These are phyloP conservation scores for Yamadazyma phyllophila DNA, from an alignment of 805 yeast genomes.

Conservation along the genomic window DNA sequence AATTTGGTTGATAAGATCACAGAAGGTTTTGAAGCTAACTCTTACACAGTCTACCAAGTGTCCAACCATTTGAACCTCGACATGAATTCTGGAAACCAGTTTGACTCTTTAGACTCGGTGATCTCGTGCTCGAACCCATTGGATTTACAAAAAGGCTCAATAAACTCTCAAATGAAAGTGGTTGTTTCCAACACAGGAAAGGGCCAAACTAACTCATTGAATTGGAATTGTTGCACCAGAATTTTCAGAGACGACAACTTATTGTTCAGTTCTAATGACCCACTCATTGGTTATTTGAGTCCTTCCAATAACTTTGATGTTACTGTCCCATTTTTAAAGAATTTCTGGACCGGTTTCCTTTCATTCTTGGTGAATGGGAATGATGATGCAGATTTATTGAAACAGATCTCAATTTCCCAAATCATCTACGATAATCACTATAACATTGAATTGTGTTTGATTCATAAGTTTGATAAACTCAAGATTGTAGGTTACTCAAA, in stretches of 20 bases:
- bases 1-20: slow-evolving; percentile 1
- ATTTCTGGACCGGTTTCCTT: slow-evolving; percentile 40
- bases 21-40: slow-evolving; percentile 9
- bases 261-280: slow-evolving; percentile 24
- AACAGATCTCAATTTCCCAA: slow-evolving; percentile 28
- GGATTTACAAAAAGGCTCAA: slow-evolving; percentile 20
- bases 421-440: slow-evolving; percentile 21
- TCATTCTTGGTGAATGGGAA: slow-evolving; percentile 34
- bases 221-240: slow-evolving; percentile 27
- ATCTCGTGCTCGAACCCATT: slow-evolving; percentile 14
- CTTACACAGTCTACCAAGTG: slow-evolving; percentile 21
- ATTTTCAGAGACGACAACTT: slow-evolving; percentile 22
- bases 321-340: slow-evolving; percentile 35
- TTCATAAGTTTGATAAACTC: slow-evolving; percentile 20
- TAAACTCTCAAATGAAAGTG: slow-evolving; percentile 24
- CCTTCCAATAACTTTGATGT: slow-evolving; percentile 20
- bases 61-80: slow-evolving; percentile 17
- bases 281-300: slow-evolving; percentile 30
- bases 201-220: slow-evolving; percentile 12
- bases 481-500: slow-evolving; percentile 8
- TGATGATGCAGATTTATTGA: slow-evolving; percentile 13
- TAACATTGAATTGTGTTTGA: slow-evolving; percentile 19
- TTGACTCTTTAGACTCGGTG: slow-evolving; percentile 13
- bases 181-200: slow-evolving; percentile 11
- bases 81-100: slow-evolving; percentile 7